phyloP scores from a whole-genome alignment of 2,329 filamentous ascomycete species.

The Chaetomium sp. region DNA sequence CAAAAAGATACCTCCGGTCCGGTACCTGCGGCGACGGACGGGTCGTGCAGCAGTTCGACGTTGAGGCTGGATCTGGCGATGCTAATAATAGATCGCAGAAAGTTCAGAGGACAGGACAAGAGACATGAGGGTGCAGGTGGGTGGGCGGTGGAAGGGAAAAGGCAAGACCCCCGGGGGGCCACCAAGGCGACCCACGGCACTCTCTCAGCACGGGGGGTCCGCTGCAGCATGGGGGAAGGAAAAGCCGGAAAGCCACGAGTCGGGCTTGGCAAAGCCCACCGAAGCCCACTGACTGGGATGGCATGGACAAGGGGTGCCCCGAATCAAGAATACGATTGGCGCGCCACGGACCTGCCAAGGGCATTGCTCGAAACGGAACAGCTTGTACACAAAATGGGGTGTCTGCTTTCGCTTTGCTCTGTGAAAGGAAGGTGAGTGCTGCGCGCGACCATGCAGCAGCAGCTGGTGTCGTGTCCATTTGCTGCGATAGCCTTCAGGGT shows the following conservation, averaged over 20 bases:
- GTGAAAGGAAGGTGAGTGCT: too few relatives aligned
- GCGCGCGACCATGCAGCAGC: too few relatives aligned
- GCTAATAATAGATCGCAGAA: constrained; percentile 23
- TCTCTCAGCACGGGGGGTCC: constrained; percentile 4
- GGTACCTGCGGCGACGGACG: constrained; percentile 10
- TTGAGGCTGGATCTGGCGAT: constrained; percentile 25
- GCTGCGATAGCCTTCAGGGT: too few relatives aligned
- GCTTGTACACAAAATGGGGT: constrained; percentile 8
- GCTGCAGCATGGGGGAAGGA: constrained; percentile 6
- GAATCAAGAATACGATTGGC: constrained; percentile 10
- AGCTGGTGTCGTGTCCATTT: too few relatives aligned
- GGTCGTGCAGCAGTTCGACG: constrained; percentile 12
- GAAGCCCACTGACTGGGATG: background rate
- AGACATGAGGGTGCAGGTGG: constrained; percentile 13
- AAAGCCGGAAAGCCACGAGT: constrained; percentile 20
- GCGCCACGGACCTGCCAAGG: background rate
- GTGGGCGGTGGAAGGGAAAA: constrained; percentile 18
- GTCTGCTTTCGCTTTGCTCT: background rate
- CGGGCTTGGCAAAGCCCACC: constrained; percentile 13
- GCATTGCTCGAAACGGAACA: constrained; percentile 3
- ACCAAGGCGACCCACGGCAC: too few relatives aligned
- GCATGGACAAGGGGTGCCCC: background rate
- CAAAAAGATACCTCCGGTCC: constrained; percentile 14
- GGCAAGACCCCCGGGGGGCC: constrained; percentile 7
- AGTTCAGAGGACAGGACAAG: constrained; percentile 20